Percentiles rank a stretch among this genome's conserved stretches.
Conservation (phyloP, 345 rosid species). For the Clausena lansium region DNA sequence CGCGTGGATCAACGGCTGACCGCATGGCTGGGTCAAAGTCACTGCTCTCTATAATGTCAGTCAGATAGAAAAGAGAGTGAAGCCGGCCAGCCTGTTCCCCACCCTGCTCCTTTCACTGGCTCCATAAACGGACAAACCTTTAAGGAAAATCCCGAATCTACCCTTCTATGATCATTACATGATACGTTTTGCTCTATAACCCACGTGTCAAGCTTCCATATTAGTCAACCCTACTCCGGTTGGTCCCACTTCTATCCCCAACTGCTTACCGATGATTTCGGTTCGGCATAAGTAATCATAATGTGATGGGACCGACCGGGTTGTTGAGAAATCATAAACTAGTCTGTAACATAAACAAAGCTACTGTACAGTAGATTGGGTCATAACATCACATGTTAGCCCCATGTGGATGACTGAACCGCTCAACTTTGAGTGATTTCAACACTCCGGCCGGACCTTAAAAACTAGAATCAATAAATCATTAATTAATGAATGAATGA, state of each 20-base stretch:
- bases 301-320: background rate
- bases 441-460: background rate
- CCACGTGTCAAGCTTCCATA: background rate
- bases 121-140: conserved; percentile 15
- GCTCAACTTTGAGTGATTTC: background rate
- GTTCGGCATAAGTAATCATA: background rate
- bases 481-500: background rate
- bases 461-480: background rate
- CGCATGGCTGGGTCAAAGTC: conserved; percentile 8
- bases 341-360: background rate
- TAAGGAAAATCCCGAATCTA: background rate
- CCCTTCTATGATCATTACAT: background rate
- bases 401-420: background rate
- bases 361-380: background rate
- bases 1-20: background rate
- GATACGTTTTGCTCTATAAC: too few relatives aligned
- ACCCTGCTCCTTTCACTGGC: conserved; percentile 1
- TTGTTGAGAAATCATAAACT: background rate
- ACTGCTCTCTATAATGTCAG: background rate
- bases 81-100: conserved; percentile 40
- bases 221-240: background rate
- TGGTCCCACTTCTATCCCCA: background rate
- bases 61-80: background rate
- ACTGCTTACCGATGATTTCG: background rate
- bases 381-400: background rate